Base-by-base conservation (phyloP, 1,139 yeast genomes). In the Pichia norvegensis region DNA sequence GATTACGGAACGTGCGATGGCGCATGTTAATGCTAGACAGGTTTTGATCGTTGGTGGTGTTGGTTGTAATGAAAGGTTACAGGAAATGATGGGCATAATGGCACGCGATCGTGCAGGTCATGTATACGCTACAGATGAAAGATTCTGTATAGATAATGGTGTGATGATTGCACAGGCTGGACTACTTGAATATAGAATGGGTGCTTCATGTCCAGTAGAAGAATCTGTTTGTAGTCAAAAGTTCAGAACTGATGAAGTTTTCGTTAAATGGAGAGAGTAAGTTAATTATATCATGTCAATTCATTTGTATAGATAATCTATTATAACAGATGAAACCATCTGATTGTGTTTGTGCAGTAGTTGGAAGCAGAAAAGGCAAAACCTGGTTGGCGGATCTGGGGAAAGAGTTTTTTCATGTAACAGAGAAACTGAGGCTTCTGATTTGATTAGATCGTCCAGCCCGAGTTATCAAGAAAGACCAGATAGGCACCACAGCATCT, bases 81-180 rank as follows among this genome's bases (percentile, higher is more conserved):
- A 92, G 62, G 83, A 86, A 56, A 94, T 94, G 98, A 92, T 92
- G 99, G 85, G 76, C 29, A 67, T 76, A 40, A 94, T 92, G 99
- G 95, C 94, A 16, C 65, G 74, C 38, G 97, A 88, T 58, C 72
- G 99, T 51, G 80, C 84, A 52, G 98, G 97, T 0, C 74, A 77
- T 31, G 82, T 92, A 4, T 86, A 73, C 62, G 97, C 99, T 14
- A 94, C 98, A 0, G 99, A 92, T 64, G 97, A 92, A 61, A 69
- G 98, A 51, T 92, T 92, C 62, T 92, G 97, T 66, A 92, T 92
- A 44, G 98, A 92, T 62, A 92, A 92, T 60, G 97, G 98, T 11
- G 92, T 92, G 42, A 92, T 92, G 99, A 92, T 92, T 60, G 98
- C 98, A 1, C 99, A 92, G 62, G 97, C 98, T 0, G 99, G 99